phyloP scores from a whole-genome alignment of 345 rosid genomes.

The Rubroshorea leprosula region DNA sequence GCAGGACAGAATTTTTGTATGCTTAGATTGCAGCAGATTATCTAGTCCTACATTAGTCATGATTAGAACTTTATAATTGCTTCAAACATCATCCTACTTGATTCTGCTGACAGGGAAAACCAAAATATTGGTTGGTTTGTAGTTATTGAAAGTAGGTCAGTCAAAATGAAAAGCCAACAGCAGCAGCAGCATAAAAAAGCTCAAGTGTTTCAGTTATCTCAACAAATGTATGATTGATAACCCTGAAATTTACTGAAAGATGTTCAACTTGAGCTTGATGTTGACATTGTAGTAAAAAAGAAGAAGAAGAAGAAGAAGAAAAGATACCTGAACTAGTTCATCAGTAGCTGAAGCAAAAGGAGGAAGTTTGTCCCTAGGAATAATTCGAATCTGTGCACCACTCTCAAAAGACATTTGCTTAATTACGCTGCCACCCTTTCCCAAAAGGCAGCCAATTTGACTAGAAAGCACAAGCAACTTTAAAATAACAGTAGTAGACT shows the following conservation, averaged over 20 bases:
- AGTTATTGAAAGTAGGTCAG: not conserved
- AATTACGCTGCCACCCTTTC: conserved; percentile 60
- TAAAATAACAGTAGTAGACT: conserved; percentile 26
- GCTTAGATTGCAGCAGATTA: not conserved
- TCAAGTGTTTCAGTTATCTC: not conserved
- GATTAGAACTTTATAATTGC: not conserved
- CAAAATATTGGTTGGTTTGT: not conserved
- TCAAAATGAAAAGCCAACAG: not conserved
- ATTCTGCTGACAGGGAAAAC: not conserved
- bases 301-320: not conserved
- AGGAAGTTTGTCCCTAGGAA: conserved; percentile 65
- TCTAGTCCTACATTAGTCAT: not conserved
- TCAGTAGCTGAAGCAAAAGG: conserved; percentile 42
- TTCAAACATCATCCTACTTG: too few relatives aligned
- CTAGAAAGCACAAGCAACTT: conserved; percentile 53
- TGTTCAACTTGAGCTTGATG: not conserved
- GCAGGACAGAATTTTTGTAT: too few relatives aligned
- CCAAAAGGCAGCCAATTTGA: conserved; percentile 66
- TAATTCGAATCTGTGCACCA: conserved; percentile 62
- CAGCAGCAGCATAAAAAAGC: conserved; percentile 5
- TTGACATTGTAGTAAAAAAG: not conserved
- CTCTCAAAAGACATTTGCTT: conserved; percentile 56
- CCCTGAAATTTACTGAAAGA: not conserved
- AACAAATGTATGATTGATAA: not conserved
- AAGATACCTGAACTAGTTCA: conserved; percentile 57